These are phyloP conservation scores for Fusarium chaquense DNA, from an alignment of 2,329 filamentous ascomycete genomes.

Conservation along the genomic window DNA sequence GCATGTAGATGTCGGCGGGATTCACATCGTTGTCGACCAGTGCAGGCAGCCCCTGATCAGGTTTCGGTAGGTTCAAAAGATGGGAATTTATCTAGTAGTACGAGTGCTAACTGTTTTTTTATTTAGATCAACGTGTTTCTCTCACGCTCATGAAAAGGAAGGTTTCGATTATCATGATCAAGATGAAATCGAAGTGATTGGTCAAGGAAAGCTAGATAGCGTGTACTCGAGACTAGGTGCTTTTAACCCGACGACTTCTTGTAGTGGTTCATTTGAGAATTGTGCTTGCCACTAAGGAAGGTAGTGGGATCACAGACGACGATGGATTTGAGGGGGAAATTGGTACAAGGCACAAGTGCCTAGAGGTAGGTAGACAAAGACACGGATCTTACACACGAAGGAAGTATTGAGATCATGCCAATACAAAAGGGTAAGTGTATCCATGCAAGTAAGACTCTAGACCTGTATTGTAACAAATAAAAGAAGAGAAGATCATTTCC, in stretches of 20 bases:
- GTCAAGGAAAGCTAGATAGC: not conserved
- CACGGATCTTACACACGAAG: not conserved
- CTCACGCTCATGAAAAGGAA: constrained; percentile 26
- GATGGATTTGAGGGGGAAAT: not conserved
- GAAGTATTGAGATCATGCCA: no score
- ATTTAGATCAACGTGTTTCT: constrained; percentile 36
- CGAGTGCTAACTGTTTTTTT: constrained; percentile 7
- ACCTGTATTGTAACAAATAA: not conserved
- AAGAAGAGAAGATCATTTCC: not conserved
- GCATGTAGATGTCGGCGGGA: constrained; percentile 24
- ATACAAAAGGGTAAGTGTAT: not conserved
- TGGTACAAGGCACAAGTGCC: not conserved
- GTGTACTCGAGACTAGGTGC: not conserved
- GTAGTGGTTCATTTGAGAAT: constrained; percentile 20
- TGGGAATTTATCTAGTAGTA: not conserved
- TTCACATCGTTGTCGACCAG: constrained; percentile 33
- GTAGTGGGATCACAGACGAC: not conserved
- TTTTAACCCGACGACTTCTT: constrained; percentile 10
- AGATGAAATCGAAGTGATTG: not conserved
- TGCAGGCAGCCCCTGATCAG: constrained; percentile 25
- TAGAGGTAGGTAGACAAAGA: not conserved
- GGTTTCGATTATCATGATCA: constrained; percentile 7
- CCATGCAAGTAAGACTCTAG: not conserved
- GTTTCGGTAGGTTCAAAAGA: constrained; percentile 25
- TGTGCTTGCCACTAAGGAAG: constrained; percentile 29